A percentile compares a stretch with the other conserved stretches of the same genome.
These are phyloP conservation scores for Talaromyces sp. DNA, from an alignment of 2,329 filamentous ascomycete species.

Conservation along the genomic window DNA sequence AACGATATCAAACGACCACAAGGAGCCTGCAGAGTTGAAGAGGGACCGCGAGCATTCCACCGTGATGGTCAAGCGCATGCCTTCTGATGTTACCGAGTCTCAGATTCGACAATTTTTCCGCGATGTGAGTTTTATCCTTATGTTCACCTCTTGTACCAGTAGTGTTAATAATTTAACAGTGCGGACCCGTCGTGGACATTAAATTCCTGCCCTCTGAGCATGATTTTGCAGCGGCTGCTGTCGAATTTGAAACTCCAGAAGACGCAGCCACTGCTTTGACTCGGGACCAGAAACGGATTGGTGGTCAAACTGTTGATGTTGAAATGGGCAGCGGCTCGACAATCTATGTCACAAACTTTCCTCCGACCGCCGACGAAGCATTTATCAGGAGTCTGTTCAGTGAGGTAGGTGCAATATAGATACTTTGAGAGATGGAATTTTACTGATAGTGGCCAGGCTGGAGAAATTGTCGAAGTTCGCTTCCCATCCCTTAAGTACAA, in stretches of 20 bases:
- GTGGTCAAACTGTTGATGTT: constrained; percentile 69
- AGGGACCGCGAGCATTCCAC: constrained; percentile 89
- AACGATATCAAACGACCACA: constrained; percentile 25
- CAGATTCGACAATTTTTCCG: constrained; percentile 86
- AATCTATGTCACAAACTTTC: constrained; percentile 88
- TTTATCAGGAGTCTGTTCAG: constrained; percentile 57
- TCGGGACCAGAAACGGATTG: constrained; percentile 75
- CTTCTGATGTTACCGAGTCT: constrained; percentile 64
- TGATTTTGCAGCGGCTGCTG: constrained; percentile 64
- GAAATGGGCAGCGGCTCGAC: constrained; percentile 73
- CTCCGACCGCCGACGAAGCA: constrained; percentile 51
- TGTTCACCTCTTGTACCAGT: not conserved
- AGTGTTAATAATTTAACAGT: constrained; percentile 38
- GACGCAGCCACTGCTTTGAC: constrained; percentile 79
- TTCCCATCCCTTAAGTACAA: constrained; percentile 91
- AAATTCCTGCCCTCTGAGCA: constrained; percentile 63
- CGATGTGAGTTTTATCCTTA: constrained; percentile 49
- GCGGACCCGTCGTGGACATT: constrained; percentile 77
- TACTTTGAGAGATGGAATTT: not conserved
- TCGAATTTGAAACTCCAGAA: constrained; percentile 79
- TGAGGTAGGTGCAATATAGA: constrained; percentile 39
- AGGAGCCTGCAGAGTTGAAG: constrained; percentile 50
- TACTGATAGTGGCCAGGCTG: constrained; percentile 51
- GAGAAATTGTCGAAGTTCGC: constrained; percentile 78
- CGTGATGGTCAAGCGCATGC: constrained; percentile 75